Base-by-base conservation (phyloP, 2,329 filamentous ascomycete genomes). In the Myrmaecium sp. region DNA sequence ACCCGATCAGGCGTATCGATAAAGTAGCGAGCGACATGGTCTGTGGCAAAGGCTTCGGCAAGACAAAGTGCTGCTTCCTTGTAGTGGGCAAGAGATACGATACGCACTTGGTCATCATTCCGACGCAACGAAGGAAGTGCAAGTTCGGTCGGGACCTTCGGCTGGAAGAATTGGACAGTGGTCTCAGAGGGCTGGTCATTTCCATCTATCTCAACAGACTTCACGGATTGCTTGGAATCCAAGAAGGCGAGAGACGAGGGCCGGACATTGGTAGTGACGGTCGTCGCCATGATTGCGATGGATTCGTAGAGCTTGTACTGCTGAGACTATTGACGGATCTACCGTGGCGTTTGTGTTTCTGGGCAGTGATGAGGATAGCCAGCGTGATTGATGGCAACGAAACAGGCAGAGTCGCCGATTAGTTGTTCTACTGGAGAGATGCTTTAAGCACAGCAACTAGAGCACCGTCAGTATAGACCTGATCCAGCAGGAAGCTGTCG, bases 31-130 rank as follows among this genome's bases (percentile, higher is more conserved):
- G 73, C 71, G 35, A 82, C 65, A 31, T 78, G 68, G 49, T 89
- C 80, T 33, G 71, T 60, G 31, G 67, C 72, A 55, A 91, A 89
- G 35, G 80, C 74, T 46, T 81, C 70, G 24, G 80, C 74, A 38
- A 91, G 66, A 42, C 74, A 73, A 18, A 66, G 57, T 14, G 73
- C 77, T 17, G 77, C 79, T 46, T 71, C 66, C 45, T 72, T 71
- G 57, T 70, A 76, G 54, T 84, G 77, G 30, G 63, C 56, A 43
- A 74, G 64, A 35, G 58, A 57, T 36, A 84, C 57, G 32, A 65
- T 49, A 35, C 78, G 75, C 39, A 81, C 64, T 27, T 57, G 52
- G 37, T 62, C 57, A 33, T 62, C 60, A n/a, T n/a, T n/a, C n/a
- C n/a, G n/a, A n/a, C n/a, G n/a, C n/a, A n/a, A n/a, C n/a, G n/a